Percentiles rank a stretch among this genome's conserved stretches.
Evolutionary conservation across 768 basidiomycete genomes (phyloP).

Genomic region (Sutorius australiensis): DNA sequence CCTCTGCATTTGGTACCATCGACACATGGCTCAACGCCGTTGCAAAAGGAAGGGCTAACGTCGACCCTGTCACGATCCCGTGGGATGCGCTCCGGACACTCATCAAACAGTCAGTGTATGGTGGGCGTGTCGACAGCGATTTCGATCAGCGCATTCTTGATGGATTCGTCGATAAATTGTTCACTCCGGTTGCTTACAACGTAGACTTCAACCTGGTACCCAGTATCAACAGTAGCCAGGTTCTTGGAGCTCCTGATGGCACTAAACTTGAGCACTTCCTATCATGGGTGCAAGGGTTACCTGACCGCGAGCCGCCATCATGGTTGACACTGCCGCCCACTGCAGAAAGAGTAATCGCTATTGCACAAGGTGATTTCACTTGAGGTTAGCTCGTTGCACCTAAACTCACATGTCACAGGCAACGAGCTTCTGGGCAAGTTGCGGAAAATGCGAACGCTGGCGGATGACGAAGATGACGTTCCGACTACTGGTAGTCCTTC

Average conservation of each 20-base stretch:
- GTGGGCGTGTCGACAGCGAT: conserved; percentile 90
- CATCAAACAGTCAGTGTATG: conserved; percentile 95
- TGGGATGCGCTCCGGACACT: conserved; percentile 94
- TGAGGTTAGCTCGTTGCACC: neutral
- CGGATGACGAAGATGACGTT: conserved; percentile 79
- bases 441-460: conserved; percentile 87
- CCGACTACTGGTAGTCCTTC: conserved; percentile 48
- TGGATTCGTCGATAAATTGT: conserved; percentile 87
- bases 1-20: conserved; percentile 87
- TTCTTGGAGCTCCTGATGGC: conserved; percentile 80
- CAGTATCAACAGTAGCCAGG: conserved; percentile 49
- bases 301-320: conserved; percentile 89
- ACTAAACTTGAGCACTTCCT: conserved; percentile 91
- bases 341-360: conserved; percentile 88
- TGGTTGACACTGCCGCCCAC: conserved; percentile 93
- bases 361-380: conserved; percentile 70
- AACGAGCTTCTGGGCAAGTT: conserved; percentile 81
- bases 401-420: conserved; percentile 42
- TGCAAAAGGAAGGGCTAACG: conserved; percentile 85
- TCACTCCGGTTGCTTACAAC: conserved; percentile 86
- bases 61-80: conserved; percentile 88
- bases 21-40: conserved; percentile 81
- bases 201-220: conserved; percentile 89
- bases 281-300: conserved; percentile 82
- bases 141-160: conserved; percentile 93